Evolutionary conservation across 345 rosid genomes (phyloP).

Genomic region (Linum lewisii): DNA sequence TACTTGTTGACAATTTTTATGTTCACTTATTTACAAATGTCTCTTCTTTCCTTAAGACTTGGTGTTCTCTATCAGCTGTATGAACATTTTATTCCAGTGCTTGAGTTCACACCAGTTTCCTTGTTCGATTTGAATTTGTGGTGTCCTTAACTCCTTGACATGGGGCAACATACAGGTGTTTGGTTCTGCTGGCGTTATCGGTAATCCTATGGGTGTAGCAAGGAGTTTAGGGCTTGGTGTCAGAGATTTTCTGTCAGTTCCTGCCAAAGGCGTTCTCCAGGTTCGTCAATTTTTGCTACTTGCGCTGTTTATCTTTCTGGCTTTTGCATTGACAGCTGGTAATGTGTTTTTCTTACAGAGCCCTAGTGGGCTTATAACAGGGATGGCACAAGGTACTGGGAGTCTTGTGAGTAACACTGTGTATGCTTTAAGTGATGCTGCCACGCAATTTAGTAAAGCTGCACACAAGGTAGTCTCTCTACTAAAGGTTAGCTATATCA

Average conservation of each 20-base stretch:
- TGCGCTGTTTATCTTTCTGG: conserved; percentile 8
- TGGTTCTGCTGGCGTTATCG: conserved; percentile 97
- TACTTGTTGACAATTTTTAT: conserved; percentile 11
- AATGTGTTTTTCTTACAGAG: conserved; percentile 35
- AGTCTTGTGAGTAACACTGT: conserved; percentile 89
- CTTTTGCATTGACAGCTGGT: neutral
- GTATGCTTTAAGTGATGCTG: conserved; percentile 88
- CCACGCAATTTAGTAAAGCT: conserved; percentile 95
- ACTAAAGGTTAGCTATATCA: conserved; percentile 10
- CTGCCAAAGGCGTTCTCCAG: conserved; percentile 65
- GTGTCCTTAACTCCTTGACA: neutral
- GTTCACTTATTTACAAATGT: neutral
- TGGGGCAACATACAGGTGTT: conserved; percentile 44
- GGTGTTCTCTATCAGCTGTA: neutral
- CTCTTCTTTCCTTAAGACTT: neutral
- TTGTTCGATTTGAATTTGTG: conserved; percentile 6
- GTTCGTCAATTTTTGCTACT: conserved; percentile 23
- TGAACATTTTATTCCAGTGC: neutral
- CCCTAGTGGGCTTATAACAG: conserved; percentile 76
- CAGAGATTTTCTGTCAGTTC: conserved; percentile 83
- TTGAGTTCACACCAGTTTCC: conserved; percentile 1
- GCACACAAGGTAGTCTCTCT: conserved; percentile 72
- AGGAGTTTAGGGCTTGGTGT: conserved; percentile 84
- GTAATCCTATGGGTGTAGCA: conserved; percentile 95
- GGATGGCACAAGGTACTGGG: conserved; percentile 89